Evolutionary conservation across 2,329 filamentous ascomycete genomes (phyloP).

Genomic region (Trichoderma sp.): DNA sequence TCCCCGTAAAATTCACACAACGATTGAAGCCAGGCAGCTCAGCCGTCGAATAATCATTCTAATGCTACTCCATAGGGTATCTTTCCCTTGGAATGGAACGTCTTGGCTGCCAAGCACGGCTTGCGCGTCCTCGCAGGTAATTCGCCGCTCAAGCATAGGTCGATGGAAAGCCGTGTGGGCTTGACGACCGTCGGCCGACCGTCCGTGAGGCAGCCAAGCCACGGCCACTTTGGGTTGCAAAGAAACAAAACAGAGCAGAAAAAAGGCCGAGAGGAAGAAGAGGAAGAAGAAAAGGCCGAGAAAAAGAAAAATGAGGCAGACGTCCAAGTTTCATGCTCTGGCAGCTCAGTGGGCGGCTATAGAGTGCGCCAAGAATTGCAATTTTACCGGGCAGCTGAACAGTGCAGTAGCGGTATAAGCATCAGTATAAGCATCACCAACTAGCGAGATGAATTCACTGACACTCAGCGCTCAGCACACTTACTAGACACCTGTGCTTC

Average conservation of each 20-base stretch:
- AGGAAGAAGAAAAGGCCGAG: too few species aligned
- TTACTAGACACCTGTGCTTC: too few species aligned
- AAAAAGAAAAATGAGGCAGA: too few species aligned
- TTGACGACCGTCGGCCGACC: too few species aligned
- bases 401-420: not conserved
- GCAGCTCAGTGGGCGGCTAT: not conserved
- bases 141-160: not conserved
- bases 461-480: not conserved
- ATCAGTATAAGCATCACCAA: not conserved
- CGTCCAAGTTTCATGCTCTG: not conserved
- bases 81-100: not conserved
- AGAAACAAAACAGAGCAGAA: not conserved
- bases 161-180: not conserved
- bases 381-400: not conserved
- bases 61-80: too few species aligned
- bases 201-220: not conserved
- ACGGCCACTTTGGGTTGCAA: not conserved
- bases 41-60: not conserved
- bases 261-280: not conserved
- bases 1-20: too few species aligned
- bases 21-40: not conserved
- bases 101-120: not conserved
- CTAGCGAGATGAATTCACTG: not conserved
- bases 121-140: not conserved
- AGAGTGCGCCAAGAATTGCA: not conserved